Evolutionary conservation across 2,329 filamentous ascomycete species (phyloP).

Genomic region (Penicillium sp.): DNA sequence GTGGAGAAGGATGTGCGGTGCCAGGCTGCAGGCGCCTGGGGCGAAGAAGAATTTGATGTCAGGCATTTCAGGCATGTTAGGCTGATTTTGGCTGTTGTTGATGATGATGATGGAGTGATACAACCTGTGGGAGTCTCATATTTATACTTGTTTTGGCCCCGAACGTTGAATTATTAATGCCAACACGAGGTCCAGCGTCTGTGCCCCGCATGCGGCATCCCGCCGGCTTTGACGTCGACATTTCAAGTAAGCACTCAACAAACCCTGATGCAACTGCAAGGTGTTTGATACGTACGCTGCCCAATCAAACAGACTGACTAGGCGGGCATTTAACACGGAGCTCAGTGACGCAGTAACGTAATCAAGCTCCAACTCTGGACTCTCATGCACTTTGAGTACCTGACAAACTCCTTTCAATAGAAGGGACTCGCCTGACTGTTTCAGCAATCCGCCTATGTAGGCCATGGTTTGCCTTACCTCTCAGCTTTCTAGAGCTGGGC

Average conservation of each 20-base stretch:
- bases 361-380: too few species aligned
- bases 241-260: not conserved
- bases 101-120: not conserved
- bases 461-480: not conserved
- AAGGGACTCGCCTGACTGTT: too few species aligned
- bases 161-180: not conserved
- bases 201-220: not conserved
- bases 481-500: not conserved
- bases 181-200: not conserved
- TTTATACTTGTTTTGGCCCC: not conserved
- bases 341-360: too few species aligned
- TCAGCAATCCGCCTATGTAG: not conserved
- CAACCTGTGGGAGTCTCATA: not conserved
- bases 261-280: too few species aligned
- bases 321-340: too few species aligned
- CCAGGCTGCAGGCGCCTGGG: slow-evolving; percentile 37
- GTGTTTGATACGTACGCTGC: too few species aligned
- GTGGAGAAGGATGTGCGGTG: slow-evolving; percentile 37
- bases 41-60: slow-evolving; percentile 33
- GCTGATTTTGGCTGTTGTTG: not conserved
- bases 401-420: too few species aligned
- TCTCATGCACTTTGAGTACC: too few species aligned
- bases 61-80: slow-evolving; percentile 14
- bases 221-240: not conserved
- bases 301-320: too few species aligned